Percentiles rank a stretch among this genome's conserved stretches.
phyloP scores from a whole-genome alignment of 768 basidiomycete genomes.

The Dioszegia crocea region DNA sequence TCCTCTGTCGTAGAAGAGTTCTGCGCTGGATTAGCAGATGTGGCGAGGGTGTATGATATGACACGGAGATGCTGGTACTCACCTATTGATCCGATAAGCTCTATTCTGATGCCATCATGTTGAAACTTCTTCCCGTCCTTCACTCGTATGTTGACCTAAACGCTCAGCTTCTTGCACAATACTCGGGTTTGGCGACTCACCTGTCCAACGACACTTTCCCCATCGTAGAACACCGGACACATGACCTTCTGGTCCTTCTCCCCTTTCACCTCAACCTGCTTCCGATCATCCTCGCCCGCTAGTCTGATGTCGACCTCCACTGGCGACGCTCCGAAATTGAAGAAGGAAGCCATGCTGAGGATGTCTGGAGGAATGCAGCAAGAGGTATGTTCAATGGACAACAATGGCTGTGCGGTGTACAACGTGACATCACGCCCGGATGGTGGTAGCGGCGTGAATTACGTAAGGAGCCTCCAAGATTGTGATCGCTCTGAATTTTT shows the following conservation, averaged over 20 bases:
- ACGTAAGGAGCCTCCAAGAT: too few relatives aligned
- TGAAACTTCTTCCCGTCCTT: slow-evolving; percentile 91
- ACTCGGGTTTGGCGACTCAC: slow-evolving; percentile 52
- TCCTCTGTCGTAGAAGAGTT: slow-evolving; percentile 89
- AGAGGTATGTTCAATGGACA: too few relatives aligned
- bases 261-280: slow-evolving; percentile 80
- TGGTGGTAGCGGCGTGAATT: too few relatives aligned
- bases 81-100: slow-evolving; percentile 96
- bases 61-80: slow-evolving; percentile 34
- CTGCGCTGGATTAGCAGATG: slow-evolving; percentile 40
- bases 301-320: slow-evolving; percentile 88
- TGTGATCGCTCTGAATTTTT: too few relatives aligned
- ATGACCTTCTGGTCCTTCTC: slow-evolving; percentile 79
- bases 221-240: slow-evolving; percentile 93
- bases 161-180: neutral
- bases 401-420: too few relatives aligned
- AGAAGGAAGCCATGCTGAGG: slow-evolving; percentile 71
- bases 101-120: slow-evolving; percentile 96
- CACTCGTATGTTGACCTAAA: slow-evolving; percentile 77
- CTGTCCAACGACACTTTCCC: slow-evolving; percentile 84
- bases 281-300: slow-evolving; percentile 77
- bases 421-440: too few relatives aligned
- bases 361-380: neutral
- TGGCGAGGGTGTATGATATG: neutral
- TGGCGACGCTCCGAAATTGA: slow-evolving; percentile 70